Evolutionary conservation across 164 flowering plant genomes (phyloP).

Genomic region (Paratinospora sagittata): DNA sequence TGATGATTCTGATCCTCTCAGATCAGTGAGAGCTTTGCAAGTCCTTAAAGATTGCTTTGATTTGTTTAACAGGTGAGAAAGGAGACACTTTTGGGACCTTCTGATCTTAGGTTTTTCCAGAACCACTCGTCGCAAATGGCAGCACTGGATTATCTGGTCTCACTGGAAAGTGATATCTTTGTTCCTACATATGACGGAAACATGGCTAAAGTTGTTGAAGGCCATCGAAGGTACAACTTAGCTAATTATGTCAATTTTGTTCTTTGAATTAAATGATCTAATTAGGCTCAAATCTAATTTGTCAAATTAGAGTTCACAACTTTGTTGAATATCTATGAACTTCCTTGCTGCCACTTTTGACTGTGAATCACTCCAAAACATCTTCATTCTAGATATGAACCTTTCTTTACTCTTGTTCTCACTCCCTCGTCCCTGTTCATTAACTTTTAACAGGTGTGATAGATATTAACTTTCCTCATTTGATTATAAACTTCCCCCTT

Average conservation of each 20-base stretch:
- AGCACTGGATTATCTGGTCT: slow-evolving; percentile 88
- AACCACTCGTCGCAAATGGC: slow-evolving; percentile 98
- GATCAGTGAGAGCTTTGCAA: neutral
- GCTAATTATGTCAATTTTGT: neutral
- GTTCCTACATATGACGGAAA: slow-evolving; percentile 96
- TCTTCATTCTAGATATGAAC: no score
- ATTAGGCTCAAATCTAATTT: neutral
- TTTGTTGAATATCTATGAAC: no score
- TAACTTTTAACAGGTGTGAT: no score
- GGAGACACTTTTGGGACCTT: slow-evolving; percentile 75
- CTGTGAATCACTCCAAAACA: no score
- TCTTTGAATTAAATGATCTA: neutral
- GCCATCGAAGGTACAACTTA: slow-evolving; percentile 79
- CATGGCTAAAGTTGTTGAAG: slow-evolving; percentile 98
- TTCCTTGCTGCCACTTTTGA: no score
- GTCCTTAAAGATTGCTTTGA: slow-evolving; percentile 1
- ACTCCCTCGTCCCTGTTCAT: neutral
- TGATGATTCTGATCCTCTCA: no score
- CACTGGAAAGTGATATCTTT: slow-evolving; percentile 90
- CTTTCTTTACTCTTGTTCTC: neutral
- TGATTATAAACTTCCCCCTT: no score
- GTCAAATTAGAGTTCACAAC: no score
- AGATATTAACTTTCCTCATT: no score
- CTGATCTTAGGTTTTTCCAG: slow-evolving; percentile 72
- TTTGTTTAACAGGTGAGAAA: slow-evolving; percentile 68